Percentiles rank a stretch among this genome's conserved stretches.
Evolutionary conservation across 331 rosid species (phyloP).

Genomic region (Phaseolus coccineus): DNA sequence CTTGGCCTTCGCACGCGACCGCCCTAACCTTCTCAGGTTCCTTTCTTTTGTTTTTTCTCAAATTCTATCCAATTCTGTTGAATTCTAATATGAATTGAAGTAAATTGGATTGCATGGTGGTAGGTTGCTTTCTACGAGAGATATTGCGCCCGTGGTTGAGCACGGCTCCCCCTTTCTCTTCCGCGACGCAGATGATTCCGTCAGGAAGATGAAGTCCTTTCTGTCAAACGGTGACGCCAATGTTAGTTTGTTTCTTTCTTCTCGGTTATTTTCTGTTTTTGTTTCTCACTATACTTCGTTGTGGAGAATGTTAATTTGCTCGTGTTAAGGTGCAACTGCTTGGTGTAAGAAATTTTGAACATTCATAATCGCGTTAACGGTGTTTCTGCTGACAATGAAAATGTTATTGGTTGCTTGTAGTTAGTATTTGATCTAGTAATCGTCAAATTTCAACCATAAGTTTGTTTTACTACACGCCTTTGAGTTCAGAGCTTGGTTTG

Average conservation of each 20-base stretch:
- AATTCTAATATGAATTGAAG: background rate
- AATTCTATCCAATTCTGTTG: background rate
- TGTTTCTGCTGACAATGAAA: too few relatives aligned
- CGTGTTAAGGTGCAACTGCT: too few relatives aligned
- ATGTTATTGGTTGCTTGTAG: too few relatives aligned
- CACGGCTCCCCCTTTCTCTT: constrained; percentile 71
- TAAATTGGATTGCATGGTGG: constrained; percentile 18
- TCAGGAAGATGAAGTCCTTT: constrained; percentile 63
- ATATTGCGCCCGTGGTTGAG: constrained; percentile 64
- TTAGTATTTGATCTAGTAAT: too few relatives aligned
- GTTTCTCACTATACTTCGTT: too few relatives aligned
- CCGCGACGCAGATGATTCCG: constrained; percentile 52
- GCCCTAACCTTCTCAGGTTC: constrained; percentile 71
- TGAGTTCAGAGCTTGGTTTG: background rate
- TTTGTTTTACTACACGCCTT: background rate
- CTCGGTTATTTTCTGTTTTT: background rate
- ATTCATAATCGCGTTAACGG: too few relatives aligned
- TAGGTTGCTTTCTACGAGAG: constrained; percentile 79
- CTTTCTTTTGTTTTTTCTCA: background rate
- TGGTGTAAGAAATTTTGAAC: too few relatives aligned
- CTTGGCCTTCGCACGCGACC: constrained; percentile 67
- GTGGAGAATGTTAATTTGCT: too few relatives aligned
- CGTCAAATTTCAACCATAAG: background rate
- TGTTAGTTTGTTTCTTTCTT: constrained; percentile 53
- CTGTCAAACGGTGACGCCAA: constrained; percentile 45